Base-by-base conservation (phyloP, 148 eudicot species). In the Rhododendron henanense region DNA sequence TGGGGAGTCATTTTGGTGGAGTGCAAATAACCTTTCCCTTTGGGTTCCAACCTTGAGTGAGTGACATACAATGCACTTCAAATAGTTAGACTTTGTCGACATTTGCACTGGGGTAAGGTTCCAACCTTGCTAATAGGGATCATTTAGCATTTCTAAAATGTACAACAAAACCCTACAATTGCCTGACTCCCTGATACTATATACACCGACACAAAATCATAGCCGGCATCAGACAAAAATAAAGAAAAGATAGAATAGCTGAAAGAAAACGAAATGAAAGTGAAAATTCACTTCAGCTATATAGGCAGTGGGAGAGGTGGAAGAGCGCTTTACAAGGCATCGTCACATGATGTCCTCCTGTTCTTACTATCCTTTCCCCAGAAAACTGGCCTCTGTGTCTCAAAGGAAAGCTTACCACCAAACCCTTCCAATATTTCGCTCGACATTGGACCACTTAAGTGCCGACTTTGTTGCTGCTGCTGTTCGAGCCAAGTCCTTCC, bases 401-500 rank as follows among this genome's bases (percentile, higher is more conserved):
- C 90, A 18, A 91, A 84, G 0, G 93, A 89, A 71, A 94, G 86
- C 78, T 89, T 90, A 33, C 92, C 90, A 79, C 81, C 85, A 50
- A 88, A 88, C 50, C 84, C 89, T 79, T 89, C 91, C 5, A 89
- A 79, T 85, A 83, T 87, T 51, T 92, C 90, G 31, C 85, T 83
- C 21, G 86, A 77, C 7, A 78, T 57, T 51, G 90, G 78, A 47
- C 90, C 73, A n/a, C 91, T 85, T 28, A 31, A 73, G 2, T 81
- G 76, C 74, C 87, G 90, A 25, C 90, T 86, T 80, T 75, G 85
- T 18, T 37, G 91, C 14, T 83, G 88, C 16, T 78, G 87, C 16
- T 78, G 91, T 57, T 90, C 89, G 1, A 82, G 80, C 81, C 87
- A 76, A 53, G 92, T 86, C 84, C 95, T 92, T 83, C 93, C 95